Conservation (phyloP, 352 stramenopile species). For the Globisporangium cystogenes region DNA sequence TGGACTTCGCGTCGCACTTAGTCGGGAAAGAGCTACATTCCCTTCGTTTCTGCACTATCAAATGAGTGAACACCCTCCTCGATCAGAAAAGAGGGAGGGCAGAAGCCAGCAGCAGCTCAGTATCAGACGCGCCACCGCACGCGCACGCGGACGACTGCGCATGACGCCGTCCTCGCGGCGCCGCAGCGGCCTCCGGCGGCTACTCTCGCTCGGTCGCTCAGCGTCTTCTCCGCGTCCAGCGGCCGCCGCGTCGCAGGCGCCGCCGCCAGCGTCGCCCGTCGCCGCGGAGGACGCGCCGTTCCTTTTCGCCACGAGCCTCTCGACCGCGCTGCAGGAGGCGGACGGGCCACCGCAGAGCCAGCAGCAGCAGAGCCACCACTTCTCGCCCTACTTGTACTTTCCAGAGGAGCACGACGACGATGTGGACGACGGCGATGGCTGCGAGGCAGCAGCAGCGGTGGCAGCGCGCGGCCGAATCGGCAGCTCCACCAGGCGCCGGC, state of each 20-base stretch:
- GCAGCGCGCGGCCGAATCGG: not conserved
- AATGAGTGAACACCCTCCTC: no score
- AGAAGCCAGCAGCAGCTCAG: not conserved
- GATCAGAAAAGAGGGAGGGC: not conserved
- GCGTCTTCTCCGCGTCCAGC: not conserved
- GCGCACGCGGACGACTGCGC: not conserved
- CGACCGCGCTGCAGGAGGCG: constrained; percentile 8
- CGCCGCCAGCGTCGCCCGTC: not conserved
- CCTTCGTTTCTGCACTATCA: no score
- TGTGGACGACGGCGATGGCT: not conserved
- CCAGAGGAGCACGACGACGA: not conserved
- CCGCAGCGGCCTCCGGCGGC: constrained; percentile 1
- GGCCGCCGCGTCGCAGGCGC: not conserved
- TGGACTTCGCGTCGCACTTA: no score
- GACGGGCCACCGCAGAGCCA: not conserved
- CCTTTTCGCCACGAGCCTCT: constrained; percentile 13
- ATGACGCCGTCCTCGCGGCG: not conserved
- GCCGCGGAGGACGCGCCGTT: constrained; percentile 3
- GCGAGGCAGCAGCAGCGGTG: constrained; percentile 1
- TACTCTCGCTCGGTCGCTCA: constrained; percentile 10
- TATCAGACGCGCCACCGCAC: not conserved
- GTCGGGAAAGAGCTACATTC: no score
- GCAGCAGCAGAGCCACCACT: not conserved
- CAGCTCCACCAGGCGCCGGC: not conserved
- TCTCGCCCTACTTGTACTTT: constrained; percentile 15